Evolutionary conservation across 768 basidiomycete genomes (phyloP).

Genomic region (Lentinula lateritia): DNA sequence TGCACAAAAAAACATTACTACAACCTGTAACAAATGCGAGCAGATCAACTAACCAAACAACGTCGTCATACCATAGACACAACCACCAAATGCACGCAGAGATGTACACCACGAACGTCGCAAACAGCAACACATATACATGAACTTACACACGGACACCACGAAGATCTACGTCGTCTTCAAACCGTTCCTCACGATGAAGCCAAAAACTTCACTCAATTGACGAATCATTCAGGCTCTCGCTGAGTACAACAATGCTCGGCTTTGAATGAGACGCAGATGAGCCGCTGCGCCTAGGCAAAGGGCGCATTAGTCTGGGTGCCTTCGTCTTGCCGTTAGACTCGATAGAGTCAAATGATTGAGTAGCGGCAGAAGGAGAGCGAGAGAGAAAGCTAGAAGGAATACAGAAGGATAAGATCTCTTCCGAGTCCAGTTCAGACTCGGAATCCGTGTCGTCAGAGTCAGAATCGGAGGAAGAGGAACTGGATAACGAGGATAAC

Average conservation of each 20-base stretch:
- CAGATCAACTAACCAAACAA: not conserved
- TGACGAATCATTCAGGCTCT: not conserved
- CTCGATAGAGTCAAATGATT: not conserved
- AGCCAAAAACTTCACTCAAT: not conserved
- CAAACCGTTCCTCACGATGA: not conserved
- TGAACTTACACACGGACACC: not conserved
- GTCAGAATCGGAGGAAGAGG: not conserved
- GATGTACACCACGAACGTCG: too few relatives aligned
- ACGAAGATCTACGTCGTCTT: not conserved
- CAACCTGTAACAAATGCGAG: not conserved
- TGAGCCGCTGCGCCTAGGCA: not conserved
- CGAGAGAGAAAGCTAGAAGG: conserved; percentile 3
- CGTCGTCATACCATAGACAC: too few relatives aligned
- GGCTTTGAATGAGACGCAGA: not conserved
- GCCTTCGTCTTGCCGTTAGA: not conserved
- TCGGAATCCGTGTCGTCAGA: conserved; percentile 1
- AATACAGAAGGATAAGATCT: conserved; percentile 6
- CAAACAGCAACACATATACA: not conserved
- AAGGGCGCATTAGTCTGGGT: conserved; percentile 1
- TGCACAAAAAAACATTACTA: not conserved
- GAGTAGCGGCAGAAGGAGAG: not conserved
- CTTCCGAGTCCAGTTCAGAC: conserved; percentile 5
- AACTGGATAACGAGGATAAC: not conserved
- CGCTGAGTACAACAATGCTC: not conserved
- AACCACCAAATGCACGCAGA: too few relatives aligned